Percentiles rank a stretch among this genome's conserved stretches.
Evolutionary conservation across 768 basidiomycete species (phyloP).

Genomic region (button mushroom (Agaricus bisporus)): DNA sequence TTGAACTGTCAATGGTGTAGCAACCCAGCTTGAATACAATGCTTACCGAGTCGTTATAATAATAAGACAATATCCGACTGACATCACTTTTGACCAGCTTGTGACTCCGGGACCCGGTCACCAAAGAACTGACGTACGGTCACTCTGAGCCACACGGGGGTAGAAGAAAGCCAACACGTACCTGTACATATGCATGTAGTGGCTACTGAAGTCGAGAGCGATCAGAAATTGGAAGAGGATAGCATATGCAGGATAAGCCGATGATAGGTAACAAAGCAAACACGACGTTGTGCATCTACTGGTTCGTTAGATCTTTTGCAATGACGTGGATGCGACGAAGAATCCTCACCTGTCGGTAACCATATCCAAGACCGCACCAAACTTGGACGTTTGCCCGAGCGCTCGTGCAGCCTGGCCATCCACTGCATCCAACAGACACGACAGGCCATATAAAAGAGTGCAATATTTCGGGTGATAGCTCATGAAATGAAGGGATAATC

Average conservation of each 20-base stretch:
- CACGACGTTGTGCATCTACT: slow-evolving; percentile 92
- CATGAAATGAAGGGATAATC: slow-evolving; percentile 86
- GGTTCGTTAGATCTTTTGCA: slow-evolving; percentile 2
- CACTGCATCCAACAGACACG: slow-evolving; percentile 90
- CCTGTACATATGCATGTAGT: slow-evolving; percentile 99
- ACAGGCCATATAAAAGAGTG: slow-evolving; percentile 83
- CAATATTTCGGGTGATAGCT: slow-evolving; percentile 91
- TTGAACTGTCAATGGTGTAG: not conserved
- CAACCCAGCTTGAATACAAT: not conserved
- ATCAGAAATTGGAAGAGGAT: slow-evolving; percentile 92
- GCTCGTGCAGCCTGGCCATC: slow-evolving; percentile 91
- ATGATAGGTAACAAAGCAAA: slow-evolving; percentile 88
- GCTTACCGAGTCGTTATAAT: slow-evolving; percentile 89
- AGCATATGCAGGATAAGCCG: slow-evolving; percentile 82
- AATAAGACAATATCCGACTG: slow-evolving; percentile 83
- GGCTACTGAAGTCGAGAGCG: slow-evolving; percentile 93
- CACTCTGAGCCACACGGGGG: slow-evolving; percentile 6
- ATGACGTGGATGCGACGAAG: slow-evolving; percentile 2
- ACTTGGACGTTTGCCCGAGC: slow-evolving; percentile 88
- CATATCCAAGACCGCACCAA: slow-evolving; percentile 98
- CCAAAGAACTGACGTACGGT: slow-evolving; percentile 64
- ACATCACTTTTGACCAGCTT: slow-evolving; percentile 91
- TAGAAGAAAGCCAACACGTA: slow-evolving; percentile 22
- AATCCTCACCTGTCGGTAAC: slow-evolving; percentile 89
- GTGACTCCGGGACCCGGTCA: slow-evolving; percentile 90